phyloP scores from a whole-genome alignment of 345 rosid genomes.

The Euphorbia peplus region DNA sequence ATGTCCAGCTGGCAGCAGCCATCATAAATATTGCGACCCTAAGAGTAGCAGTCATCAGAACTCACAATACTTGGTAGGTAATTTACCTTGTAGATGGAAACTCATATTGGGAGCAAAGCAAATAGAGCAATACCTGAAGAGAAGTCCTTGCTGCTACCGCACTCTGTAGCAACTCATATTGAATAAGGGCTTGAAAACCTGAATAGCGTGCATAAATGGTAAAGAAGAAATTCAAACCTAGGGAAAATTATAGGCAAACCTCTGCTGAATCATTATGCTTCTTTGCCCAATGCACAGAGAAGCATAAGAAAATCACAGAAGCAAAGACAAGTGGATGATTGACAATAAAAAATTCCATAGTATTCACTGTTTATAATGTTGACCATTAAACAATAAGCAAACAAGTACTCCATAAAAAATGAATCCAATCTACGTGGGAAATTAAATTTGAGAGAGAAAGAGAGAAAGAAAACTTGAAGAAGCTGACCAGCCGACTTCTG shows the following conservation, averaged over 20 bases:
- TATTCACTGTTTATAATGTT: not conserved
- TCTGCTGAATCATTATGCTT: slow-evolving; percentile 6
- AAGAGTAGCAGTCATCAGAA: slow-evolving; percentile 17
- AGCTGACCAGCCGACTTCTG: slow-evolving; percentile 98
- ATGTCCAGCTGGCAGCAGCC: slow-evolving; percentile 98
- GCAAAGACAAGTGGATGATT: slow-evolving; percentile 9
- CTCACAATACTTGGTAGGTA: slow-evolving; percentile 7
- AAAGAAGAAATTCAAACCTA: slow-evolving; percentile 7
- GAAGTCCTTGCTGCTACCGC: slow-evolving; percentile 82
- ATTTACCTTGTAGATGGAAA: slow-evolving; percentile 3
- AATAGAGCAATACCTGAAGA: slow-evolving; percentile 59
- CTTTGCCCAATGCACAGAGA: not conserved
- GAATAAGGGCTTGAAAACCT: slow-evolving; percentile 99
- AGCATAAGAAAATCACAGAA: slow-evolving; percentile 9
- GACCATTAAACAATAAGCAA: slow-evolving; percentile 16
- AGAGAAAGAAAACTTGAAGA: slow-evolving; percentile 19
- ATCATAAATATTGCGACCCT: slow-evolving; percentile 98
- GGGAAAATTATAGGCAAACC: not conserved
- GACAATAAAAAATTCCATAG: slow-evolving; percentile 6
- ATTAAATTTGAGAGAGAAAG: slow-evolving; percentile 1
- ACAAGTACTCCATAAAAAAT: not conserved
- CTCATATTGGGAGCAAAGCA: not conserved
- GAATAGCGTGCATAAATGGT: slow-evolving; percentile 19
- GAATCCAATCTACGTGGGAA: slow-evolving; percentile 5
- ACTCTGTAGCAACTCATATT: slow-evolving; percentile 67